These are phyloP conservation scores for Chlorella sp. DNA, from an alignment of 139 green algal species.

Conservation along the genomic window DNA sequence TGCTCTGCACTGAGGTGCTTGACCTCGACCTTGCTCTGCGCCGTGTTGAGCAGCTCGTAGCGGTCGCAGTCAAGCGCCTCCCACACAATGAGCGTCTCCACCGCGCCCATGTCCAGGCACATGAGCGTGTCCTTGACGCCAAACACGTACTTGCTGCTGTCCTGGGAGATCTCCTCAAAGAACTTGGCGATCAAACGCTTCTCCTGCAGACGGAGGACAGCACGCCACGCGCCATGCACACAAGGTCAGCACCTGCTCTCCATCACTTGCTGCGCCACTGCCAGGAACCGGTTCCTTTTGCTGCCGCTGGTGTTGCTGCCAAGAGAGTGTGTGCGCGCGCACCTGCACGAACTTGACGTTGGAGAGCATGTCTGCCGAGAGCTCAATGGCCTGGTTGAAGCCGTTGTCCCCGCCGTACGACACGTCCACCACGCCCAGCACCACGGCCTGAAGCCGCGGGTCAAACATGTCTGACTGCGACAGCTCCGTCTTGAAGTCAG, in stretches of 20 bases:
- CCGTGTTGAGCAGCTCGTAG: slow-evolving; percentile 72
- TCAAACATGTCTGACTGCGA: slow-evolving; percentile 95
- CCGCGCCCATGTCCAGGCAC: slow-evolving; percentile 97
- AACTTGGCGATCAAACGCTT: slow-evolving; percentile 85
- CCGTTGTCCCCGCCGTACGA: slow-evolving; percentile 98
- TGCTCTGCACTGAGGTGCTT: slow-evolving; percentile 90
- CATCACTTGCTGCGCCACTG: no score
- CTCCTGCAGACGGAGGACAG: slow-evolving; percentile 52
- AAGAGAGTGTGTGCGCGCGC: no score
- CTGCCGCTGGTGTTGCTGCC: no score
- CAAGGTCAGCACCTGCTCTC: no score
- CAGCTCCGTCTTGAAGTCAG: slow-evolving; percentile 98
- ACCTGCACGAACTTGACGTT: slow-evolving; percentile 99
- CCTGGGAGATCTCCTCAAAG: slow-evolving; percentile 98
- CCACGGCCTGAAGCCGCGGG: slow-evolving; percentile 73
- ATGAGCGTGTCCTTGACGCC: slow-evolving; percentile 89
- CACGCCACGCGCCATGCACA: no score
- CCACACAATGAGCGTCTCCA: slow-evolving; percentile 98
- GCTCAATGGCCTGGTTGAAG: slow-evolving; percentile 98
- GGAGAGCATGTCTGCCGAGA: slow-evolving; percentile 86
- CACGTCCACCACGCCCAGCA: slow-evolving; percentile 96
- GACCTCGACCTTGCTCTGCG: slow-evolving; percentile 51
- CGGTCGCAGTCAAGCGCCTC: slow-evolving; percentile 79
- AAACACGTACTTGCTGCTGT: slow-evolving; percentile 91
- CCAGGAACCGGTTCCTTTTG: no score